phyloP scores from a whole-genome alignment of 306 rosid species.

The Boehmeria nivea region DNA sequence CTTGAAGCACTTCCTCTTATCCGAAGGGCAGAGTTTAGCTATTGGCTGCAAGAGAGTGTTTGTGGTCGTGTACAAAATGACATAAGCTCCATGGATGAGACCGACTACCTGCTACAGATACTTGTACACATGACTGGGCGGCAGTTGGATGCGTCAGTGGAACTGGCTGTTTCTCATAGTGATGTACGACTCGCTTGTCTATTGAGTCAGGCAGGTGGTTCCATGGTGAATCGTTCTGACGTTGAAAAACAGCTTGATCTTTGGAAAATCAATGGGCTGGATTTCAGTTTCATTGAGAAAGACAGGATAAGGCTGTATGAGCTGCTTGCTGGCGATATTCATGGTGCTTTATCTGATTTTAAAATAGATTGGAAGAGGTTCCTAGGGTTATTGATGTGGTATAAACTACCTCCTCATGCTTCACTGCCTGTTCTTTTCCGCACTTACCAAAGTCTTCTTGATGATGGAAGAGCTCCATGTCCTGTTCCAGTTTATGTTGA shows the following conservation, averaged over 20 bases:
- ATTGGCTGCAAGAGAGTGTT: slow-evolving; percentile 95
- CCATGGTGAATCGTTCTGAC: slow-evolving; percentile 68
- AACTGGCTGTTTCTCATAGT: slow-evolving; percentile 72
- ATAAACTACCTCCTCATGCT: slow-evolving; percentile 62
- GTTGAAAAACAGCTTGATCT: slow-evolving; percentile 69
- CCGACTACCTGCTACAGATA: slow-evolving; percentile 64
- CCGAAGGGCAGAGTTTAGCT: slow-evolving; percentile 94
- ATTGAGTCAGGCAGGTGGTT: slow-evolving; percentile 92
- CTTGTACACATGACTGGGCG: slow-evolving; percentile 77
- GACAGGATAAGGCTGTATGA: slow-evolving; percentile 77
- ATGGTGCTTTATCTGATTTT: slow-evolving; percentile 47
- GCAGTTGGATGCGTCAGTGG: slow-evolving; percentile 79
- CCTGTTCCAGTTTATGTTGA: slow-evolving; percentile 85
- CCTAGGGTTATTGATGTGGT: slow-evolving; percentile 92
- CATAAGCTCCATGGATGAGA: slow-evolving; percentile 61
- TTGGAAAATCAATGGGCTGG: slow-evolving; percentile 84
- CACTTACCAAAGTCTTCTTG: slow-evolving; percentile 66
- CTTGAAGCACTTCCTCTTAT: slow-evolving; percentile 77
- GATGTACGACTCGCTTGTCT: slow-evolving; percentile 93
- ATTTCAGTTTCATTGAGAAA: slow-evolving; percentile 80
- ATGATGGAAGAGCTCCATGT: slow-evolving; percentile 69
- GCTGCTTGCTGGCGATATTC: slow-evolving; percentile 78
- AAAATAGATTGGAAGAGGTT: slow-evolving; percentile 92
- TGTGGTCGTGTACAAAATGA: slow-evolving; percentile 70
- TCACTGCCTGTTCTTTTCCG: slow-evolving; percentile 61